Evolutionary conservation across 129 eudicot species (phyloP), one percentile per base, ranked within the genome.

Genomic region (Artemisia tridentata): DNA sequence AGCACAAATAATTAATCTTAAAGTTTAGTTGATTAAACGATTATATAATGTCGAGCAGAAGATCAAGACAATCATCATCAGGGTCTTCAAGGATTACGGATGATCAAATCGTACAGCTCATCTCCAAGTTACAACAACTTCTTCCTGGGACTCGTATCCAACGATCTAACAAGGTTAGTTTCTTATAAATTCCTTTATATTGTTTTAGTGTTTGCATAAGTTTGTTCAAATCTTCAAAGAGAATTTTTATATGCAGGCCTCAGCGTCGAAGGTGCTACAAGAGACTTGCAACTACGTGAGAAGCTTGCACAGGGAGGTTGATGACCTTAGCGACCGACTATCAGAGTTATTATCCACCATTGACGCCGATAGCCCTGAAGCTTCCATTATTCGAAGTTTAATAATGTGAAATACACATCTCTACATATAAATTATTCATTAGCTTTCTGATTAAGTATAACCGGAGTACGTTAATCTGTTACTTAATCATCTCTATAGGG

Each of bases 61-160:
- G 98, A 69, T 83, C 95, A 23, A 83, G 98, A 70, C 95, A 88
- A 53, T 70, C 81, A 51, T 76, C 90, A 4, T 70, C 85, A 11
- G 82, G 81, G 11, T 52, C 76, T 61, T 73, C 97, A 1, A 88
- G 97, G 69, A 91, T 91, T 16, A 67, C 79, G 0, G 97, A 91
- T 77, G 97, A 91, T 67, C 97, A 91, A 62, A 91, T 88, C 76
- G 77, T 88, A 47, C 88, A 88, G 49, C 97, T 91, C 29, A 75
- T 91, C 59, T 86, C 97, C 67, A 88, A 91, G 87, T 55, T 91
- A 67, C 96, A 86, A 43, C 96, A 91, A 74, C 91, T 88, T 29
- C 83, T 91, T 67, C 97, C 97, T 0, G 96, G 88, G 72, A 81
- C 90, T 69, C 96, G 86, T 67, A 82, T 73, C 55, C 82, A 87